A percentile compares a stretch with the other conserved stretches of the same genome.
Evolutionary conservation across 345 rosid species (phyloP).

Genomic region (Cardamine occulta): DNA sequence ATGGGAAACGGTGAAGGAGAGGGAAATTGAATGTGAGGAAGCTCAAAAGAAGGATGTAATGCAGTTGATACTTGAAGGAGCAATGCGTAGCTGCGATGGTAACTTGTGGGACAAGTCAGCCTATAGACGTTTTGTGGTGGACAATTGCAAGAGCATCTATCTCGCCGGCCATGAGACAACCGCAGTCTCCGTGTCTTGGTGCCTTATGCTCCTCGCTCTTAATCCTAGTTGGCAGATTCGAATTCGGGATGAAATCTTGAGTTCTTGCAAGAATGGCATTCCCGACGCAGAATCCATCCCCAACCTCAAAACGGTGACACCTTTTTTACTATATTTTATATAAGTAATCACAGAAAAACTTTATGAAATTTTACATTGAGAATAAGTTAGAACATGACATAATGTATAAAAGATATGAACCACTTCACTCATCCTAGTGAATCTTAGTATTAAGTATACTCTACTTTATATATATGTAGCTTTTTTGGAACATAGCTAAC

Average conservation of each 20-base stretch:
- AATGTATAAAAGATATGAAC: neutral
- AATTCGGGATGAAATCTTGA: conserved; percentile 57
- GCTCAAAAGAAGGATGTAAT: conserved; percentile 59
- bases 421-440: neutral
- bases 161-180: conserved; percentile 80
- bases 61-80: conserved; percentile 71
- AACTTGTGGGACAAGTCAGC: conserved; percentile 49
- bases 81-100: conserved; percentile 37
- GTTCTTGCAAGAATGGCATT: conserved; percentile 46
- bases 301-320: conserved; percentile 54
- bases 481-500: neutral
- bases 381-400: neutral
- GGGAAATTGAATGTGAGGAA: conserved; percentile 47
- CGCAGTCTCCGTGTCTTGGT: conserved; percentile 77
- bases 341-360: neutral
- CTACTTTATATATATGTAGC: neutral
- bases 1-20: conserved; percentile 69
- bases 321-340: neutral
- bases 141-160: conserved; percentile 84
- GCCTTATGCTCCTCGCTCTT: conserved; percentile 76
- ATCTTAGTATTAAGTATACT: neutral
- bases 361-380: neutral
- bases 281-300: conserved; percentile 55
- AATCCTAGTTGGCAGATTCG: conserved; percentile 76
- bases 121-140: conserved; percentile 65